Evolutionary conservation across 305 asterid genomes (phyloP).

Genomic region (Fraxinus albicans): DNA sequence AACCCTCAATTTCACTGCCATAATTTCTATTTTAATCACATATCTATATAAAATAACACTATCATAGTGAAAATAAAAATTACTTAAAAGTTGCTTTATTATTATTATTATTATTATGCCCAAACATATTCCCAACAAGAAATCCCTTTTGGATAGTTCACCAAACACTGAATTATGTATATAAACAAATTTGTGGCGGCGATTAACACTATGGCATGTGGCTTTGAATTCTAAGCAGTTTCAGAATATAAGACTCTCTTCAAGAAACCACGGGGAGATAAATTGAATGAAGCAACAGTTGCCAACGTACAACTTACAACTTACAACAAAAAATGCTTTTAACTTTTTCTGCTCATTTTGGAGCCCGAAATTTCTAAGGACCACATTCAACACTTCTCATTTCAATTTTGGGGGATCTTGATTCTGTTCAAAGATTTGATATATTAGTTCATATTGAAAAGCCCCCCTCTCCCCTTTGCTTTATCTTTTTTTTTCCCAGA

Average conservation of each 20-base stretch:
- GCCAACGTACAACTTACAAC: slow-evolving; percentile 1
- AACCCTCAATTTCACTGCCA: too few relatives aligned
- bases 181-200: slow-evolving; percentile 19
- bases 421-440: slow-evolving; percentile 23
- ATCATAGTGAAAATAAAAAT: neutral
- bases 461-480: slow-evolving; percentile 42
- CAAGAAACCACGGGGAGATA: neutral
- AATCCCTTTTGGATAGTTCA: neutral
- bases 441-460: slow-evolving; percentile 21
- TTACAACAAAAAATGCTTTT: neutral
- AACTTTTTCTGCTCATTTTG: neutral
- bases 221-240: slow-evolving; percentile 29
- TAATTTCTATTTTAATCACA: too few relatives aligned
- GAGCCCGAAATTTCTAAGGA: slow-evolving; percentile 7
- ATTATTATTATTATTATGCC: neutral
- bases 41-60: too few relatives aligned
- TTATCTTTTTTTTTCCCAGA: neutral
- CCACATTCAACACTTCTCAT: neutral
- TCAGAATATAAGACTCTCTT: neutral
- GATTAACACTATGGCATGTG: slow-evolving; percentile 40
- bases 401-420: slow-evolving; percentile 22
- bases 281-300: slow-evolving; percentile 9
- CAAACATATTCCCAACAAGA: neutral
- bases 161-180: slow-evolving; percentile 21
- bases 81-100: neutral